These are phyloP conservation scores for Thalassiosira exigua DNA, from an alignment of 352 stramenopile genomes.

Conservation along the genomic window DNA sequence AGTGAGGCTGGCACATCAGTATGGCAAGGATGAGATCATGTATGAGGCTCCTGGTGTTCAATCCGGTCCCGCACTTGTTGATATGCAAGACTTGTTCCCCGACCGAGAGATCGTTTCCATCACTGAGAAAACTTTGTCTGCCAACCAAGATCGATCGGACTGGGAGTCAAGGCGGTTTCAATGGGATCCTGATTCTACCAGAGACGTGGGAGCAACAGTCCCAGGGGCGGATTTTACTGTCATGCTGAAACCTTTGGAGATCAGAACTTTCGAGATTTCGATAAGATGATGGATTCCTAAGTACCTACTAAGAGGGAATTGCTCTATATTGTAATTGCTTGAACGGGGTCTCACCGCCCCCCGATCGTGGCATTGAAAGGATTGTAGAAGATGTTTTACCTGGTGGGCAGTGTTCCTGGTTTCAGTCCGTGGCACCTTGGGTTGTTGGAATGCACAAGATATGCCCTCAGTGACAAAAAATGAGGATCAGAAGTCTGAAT, in stretches of 20 bases:
- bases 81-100: conserved; percentile 75
- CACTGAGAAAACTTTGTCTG: conserved; percentile 90
- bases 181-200: conserved; percentile 75
- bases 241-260: conserved; percentile 90
- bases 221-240: conserved; percentile 55
- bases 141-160: conserved; percentile 76
- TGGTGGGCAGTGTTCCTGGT: no score
- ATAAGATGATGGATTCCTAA: no score
- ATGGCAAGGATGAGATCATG: conserved; percentile 80
- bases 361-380: no score
- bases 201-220: conserved; percentile 28
- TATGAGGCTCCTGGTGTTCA: no score
- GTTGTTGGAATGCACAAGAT: no score
- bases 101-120: conserved; percentile 67
- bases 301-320: no score
- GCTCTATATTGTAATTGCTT: no score
- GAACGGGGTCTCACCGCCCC: no score
- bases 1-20: conserved; percentile 94
- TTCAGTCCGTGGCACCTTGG: no score
- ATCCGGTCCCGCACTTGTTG: conserved; percentile 64
- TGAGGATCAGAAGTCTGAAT: no score
- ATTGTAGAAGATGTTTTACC: no score
- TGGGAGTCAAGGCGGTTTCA: conserved; percentile 77
- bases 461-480: no score
- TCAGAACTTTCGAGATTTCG: conserved; percentile 90